Base-by-base conservation (phyloP, 352 stramenopile genomes). In the Pythium insidiosum region DNA sequence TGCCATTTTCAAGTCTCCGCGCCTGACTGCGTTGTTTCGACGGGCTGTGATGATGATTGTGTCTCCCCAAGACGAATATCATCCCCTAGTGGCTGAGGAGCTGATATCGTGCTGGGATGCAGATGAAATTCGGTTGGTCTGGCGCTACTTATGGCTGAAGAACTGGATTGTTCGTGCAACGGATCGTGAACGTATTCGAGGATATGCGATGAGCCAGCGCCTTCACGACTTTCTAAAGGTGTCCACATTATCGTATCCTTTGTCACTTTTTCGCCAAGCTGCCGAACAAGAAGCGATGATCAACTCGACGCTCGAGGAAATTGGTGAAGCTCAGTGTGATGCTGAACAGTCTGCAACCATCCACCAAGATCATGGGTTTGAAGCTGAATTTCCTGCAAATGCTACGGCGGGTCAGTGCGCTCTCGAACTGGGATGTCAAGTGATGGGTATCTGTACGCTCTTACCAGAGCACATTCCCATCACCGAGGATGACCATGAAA, bases 151-250 rank as follows among this genome's bases (percentile, higher is more conserved):
- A 3, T 93, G 77, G 77, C 58, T 93, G 9, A 84, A 84, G 24
- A 84, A 85, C 29, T 93, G 80, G 80, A 93, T 93, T 39, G 78
- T 90, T 16, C 63, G 72, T 16, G 69, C 80, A 10, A 83, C 71
- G 4, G 71, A 90, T 28, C 71, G 71, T n/a, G 73, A 90, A 40
- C 56, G 67, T 6, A 70, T 75, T 20, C 72, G 77, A 38, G 77
- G 73, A 0, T 90, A 87, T 41, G 69, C 49, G 2, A 75, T 63
- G 23, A 90, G 68, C 15, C 62, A 84, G 41, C 62, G 63, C 15
- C 67, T 90, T 2, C 70, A 81, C 37, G 75, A 90, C 45, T 68
- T 64, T 9, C 58, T 90, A 4, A 90, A 90, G 47, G 53, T 86
- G 16, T 73, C 59, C 1, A 85, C 77, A 6, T 51, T 88, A 12